Evolutionary conservation across 176 grass and related monocot species (phyloP).

Genomic region (Zoysia pacifica): DNA sequence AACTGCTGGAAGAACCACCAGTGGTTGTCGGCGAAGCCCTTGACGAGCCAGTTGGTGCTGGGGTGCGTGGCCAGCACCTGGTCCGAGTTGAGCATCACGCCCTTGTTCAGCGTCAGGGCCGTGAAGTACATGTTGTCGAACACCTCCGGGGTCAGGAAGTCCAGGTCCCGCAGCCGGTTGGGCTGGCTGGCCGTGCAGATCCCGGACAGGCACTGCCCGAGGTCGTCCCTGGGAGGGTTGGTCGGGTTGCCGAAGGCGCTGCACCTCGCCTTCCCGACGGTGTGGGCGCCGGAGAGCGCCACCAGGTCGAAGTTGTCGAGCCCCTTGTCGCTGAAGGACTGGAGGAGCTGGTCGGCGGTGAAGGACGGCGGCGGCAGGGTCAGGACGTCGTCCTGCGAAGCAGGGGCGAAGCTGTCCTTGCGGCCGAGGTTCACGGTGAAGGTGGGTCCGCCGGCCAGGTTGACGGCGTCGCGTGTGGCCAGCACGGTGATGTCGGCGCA

Average conservation of each 20-base stretch:
- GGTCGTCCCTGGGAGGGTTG: background rate
- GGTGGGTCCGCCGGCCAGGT: slow-evolving; percentile 31
- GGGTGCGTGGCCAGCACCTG: slow-evolving; percentile 27
- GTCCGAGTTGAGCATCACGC: slow-evolving; percentile 45
- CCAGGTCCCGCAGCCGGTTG: slow-evolving; percentile 2
- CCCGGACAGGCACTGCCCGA: background rate
- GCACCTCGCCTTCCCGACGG: slow-evolving; percentile 48
- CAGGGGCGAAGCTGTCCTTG: slow-evolving; percentile 15
- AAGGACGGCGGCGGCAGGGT: slow-evolving; percentile 27
- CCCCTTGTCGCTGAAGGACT: background rate
- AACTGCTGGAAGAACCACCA: slow-evolving; percentile 61
- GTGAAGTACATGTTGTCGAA: slow-evolving; percentile 58
- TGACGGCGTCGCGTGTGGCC: slow-evolving; percentile 32
- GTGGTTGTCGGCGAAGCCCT: slow-evolving; percentile 37
- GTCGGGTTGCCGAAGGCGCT: background rate
- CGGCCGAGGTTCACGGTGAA: slow-evolving; percentile 27
- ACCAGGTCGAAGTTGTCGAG: slow-evolving; percentile 49
- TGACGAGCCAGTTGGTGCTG: slow-evolving; percentile 28
- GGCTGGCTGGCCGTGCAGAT: slow-evolving; percentile 7
- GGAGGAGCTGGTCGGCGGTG: background rate
- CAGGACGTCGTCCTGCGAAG: background rate
- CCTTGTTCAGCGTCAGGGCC: slow-evolving; percentile 18
- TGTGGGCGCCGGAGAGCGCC: slow-evolving; percentile 60
- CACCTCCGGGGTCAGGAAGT: slow-evolving; percentile 23
- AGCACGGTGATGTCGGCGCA: slow-evolving; percentile 40